These are phyloP conservation scores for Solanum appendiculatum DNA, from an alignment of 257 asterid species.

Conservation along the genomic window DNA sequence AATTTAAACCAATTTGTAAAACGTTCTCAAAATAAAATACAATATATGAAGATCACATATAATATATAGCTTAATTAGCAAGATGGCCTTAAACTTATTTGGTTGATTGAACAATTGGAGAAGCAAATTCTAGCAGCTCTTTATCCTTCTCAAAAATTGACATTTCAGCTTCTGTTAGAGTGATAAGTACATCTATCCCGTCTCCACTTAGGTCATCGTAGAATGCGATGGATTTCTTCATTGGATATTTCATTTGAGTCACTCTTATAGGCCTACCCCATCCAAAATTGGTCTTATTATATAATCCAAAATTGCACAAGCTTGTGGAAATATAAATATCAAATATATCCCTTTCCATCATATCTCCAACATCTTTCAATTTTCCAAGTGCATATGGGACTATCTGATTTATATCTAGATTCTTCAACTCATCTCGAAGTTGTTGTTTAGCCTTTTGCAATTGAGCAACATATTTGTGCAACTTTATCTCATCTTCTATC, in stretches of 20 bases:
- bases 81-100: neutral
- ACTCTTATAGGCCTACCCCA: neutral
- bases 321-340: neutral
- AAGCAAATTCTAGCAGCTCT: neutral
- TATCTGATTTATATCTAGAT: neutral
- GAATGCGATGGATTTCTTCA: rapidly evolving
- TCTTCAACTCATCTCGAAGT: neutral
- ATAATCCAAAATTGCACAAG: rapidly evolving
- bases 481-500: neutral
- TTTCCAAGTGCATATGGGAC: neutral
- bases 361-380: neutral
- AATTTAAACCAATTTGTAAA: too few relatives aligned
- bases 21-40: too few relatives aligned
- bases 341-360: neutral
- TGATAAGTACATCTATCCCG: neutral
- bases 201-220: neutral
- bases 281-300: neutral
- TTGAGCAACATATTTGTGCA: neutral
- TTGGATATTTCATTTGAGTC: neutral
- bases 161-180: neutral
- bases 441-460: neutral
- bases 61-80: too few relatives aligned
- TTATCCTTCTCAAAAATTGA: neutral
- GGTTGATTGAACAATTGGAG: neutral
- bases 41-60: too few relatives aligned